Conservation (phyloP, 2,329 filamentous ascomycete species). For the Orbilia oligospora region DNA sequence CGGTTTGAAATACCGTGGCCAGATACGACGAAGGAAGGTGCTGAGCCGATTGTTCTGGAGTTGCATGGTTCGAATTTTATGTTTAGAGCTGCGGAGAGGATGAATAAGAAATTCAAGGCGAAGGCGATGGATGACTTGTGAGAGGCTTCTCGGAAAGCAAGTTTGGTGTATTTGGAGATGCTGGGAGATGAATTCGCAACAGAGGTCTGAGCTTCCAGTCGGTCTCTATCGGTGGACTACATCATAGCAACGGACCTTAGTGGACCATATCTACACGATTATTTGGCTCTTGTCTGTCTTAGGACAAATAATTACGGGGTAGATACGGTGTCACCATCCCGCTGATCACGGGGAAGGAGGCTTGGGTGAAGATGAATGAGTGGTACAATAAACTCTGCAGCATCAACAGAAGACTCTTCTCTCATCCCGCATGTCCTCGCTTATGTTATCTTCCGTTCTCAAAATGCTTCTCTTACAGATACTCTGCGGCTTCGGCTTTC, state of each 20-base stretch:
- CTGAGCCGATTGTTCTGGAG: conserved; percentile 79
- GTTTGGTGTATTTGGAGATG: neutral
- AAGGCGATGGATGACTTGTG: conserved; percentile 83
- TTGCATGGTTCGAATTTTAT: conserved; percentile 89
- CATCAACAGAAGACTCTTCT: neutral
- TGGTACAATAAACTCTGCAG: no score
- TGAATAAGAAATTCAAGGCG: conserved; percentile 91
- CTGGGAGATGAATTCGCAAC: neutral
- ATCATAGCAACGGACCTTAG: no score
- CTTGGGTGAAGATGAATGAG: neutral
- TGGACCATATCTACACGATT: neutral
- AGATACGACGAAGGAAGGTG: conserved; percentile 62
- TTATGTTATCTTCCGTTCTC: neutral
- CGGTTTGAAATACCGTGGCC: conserved; percentile 76
- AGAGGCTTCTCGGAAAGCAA: conserved; percentile 64
- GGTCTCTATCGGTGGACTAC: neutral
- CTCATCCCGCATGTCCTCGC: neutral
- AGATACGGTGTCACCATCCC: neutral
- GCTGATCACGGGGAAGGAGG: neutral
- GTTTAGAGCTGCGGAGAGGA: conserved; percentile 83
- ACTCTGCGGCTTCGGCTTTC: neutral
- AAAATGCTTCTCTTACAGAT: conserved; percentile 11
- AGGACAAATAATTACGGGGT: neutral
- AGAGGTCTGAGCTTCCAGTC: neutral
- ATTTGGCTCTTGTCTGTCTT: neutral